Evolutionary conservation across 495 filamentous ascomycete species (phyloP).

Genomic region (Aspergillus carlsbadensis): DNA sequence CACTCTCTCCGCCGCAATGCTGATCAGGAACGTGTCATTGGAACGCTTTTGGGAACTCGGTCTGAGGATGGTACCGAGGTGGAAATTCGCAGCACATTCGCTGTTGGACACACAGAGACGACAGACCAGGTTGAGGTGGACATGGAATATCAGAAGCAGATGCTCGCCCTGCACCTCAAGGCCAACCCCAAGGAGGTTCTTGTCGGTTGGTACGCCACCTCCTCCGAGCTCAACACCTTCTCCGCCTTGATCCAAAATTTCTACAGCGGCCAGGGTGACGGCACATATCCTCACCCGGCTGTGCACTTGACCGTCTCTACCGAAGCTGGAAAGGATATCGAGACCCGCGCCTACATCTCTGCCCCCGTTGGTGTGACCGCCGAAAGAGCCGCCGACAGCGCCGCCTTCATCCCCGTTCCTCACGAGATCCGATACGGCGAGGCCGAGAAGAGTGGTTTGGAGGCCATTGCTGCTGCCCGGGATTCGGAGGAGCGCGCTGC

Average conservation of each 20-base stretch:
- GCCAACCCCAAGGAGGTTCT: conserved; percentile 91
- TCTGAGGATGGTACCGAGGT: conserved; percentile 96
- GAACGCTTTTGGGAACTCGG: conserved; percentile 86
- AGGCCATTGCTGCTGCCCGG: conserved; percentile 78
- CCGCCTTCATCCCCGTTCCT: conserved; percentile 93
- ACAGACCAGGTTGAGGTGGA: conserved; percentile 98
- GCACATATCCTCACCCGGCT: conserved; percentile 93
- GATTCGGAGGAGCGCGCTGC: conserved; percentile 71
- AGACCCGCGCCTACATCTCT: conserved; percentile 87
- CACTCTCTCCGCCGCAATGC: conserved; percentile 88
- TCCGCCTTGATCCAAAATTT: conserved; percentile 99
- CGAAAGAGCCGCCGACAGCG: conserved; percentile 90
- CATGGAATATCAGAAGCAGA: conserved; percentile 99
- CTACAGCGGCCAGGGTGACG: conserved; percentile 93
- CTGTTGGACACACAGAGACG: conserved; percentile 96
- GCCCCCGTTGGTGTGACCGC: conserved; percentile 92
- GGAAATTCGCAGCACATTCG: conserved; percentile 92
- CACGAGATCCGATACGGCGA: conserved; percentile 89
- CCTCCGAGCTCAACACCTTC: conserved; percentile 94
- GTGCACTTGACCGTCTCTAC: conserved; percentile 94
- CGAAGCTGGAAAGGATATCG: conserved; percentile 77
- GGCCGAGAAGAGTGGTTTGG: conserved; percentile 87
- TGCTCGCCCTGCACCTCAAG: conserved; percentile 90
- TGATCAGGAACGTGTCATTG: conserved; percentile 92
- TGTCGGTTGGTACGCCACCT: conserved; percentile 97